Evolutionary conservation across 202 grass and related monocot genomes (phyloP).

Genomic region (Musa balbisiana): DNA sequence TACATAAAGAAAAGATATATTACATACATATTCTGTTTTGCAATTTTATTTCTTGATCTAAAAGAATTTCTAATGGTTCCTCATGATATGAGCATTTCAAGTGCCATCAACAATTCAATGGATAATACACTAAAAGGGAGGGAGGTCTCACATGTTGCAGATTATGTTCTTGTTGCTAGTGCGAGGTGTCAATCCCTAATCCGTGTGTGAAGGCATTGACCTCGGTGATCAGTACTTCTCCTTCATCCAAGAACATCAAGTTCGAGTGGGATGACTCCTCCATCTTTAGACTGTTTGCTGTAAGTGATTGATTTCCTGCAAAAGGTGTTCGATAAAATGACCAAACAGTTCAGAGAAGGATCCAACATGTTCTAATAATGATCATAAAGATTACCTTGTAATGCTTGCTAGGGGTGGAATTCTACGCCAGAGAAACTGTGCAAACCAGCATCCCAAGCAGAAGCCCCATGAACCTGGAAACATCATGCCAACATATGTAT

Average conservation of each 20-base stretch:
- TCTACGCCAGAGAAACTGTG: slow-evolving; percentile 35
- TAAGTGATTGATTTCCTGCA: slow-evolving; percentile 49
- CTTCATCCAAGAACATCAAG: neutral
- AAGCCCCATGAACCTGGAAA: slow-evolving; percentile 49
- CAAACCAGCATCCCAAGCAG: slow-evolving; percentile 42
- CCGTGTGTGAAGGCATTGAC: neutral
- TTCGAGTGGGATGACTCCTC: slow-evolving; percentile 7
- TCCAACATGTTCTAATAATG: neutral
- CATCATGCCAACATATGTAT: too few relatives aligned
- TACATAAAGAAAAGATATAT: too few relatives aligned
- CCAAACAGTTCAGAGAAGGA: neutral
- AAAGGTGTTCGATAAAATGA: neutral
- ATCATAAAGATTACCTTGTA: slow-evolving; percentile 41
- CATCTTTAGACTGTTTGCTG: slow-evolving; percentile 53
- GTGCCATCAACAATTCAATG: neutral
- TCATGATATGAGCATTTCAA: neutral
- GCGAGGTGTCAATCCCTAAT: neutral
- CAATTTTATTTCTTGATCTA: neutral
- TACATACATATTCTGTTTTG: neutral
- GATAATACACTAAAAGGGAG: too few relatives aligned
- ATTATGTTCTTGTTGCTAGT: neutral
- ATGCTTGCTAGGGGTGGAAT: slow-evolving; percentile 42
- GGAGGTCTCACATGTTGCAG: neutral
- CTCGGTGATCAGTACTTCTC: neutral
- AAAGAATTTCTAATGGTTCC: neutral